Percentiles rank a stretch among this genome's conserved stretches.
These are phyloP conservation scores for Brassica cretica DNA, from an alignment of 345 rosid species.

Conservation along the genomic window DNA sequence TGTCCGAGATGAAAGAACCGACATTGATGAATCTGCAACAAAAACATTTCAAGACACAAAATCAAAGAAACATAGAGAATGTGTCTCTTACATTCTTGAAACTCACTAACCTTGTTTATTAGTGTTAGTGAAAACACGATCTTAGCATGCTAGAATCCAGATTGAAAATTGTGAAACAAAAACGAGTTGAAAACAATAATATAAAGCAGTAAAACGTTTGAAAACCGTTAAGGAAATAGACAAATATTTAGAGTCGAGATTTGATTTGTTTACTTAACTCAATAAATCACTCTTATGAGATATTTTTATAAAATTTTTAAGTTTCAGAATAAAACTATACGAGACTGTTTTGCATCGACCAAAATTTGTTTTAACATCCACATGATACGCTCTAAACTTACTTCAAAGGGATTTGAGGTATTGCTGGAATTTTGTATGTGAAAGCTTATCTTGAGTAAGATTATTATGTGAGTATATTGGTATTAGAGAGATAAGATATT, in stretches of 20 bases:
- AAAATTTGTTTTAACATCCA: neutral
- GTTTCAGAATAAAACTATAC: neutral
- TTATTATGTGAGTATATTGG: neutral
- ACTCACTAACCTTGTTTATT: conserved; percentile 19
- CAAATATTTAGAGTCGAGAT: neutral
- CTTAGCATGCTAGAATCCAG: conserved; percentile 2
- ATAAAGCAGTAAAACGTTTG: too few relatives aligned
- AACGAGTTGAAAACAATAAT: neutral
- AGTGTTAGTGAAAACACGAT: conserved; percentile 13
- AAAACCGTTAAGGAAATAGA: neutral
- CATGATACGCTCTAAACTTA: neutral
- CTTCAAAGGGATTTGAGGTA: neutral
- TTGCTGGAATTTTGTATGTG: neutral
- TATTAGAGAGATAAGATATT: neutral
- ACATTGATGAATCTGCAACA: conserved; percentile 37
- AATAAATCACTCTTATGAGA: neutral
- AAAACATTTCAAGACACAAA: neutral
- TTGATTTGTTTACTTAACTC: neutral
- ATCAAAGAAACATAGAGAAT: conserved; percentile 18
- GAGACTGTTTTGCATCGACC: neutral
- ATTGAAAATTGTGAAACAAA: neutral
- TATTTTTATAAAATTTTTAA: too few relatives aligned
- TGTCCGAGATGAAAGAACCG: conserved; percentile 54
- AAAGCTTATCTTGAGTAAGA: neutral
- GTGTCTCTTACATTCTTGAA: conserved; percentile 13